These are phyloP conservation scores for Clitopilus hobsonii DNA, from an alignment of 768 basidiomycete species.

Conservation along the genomic window DNA sequence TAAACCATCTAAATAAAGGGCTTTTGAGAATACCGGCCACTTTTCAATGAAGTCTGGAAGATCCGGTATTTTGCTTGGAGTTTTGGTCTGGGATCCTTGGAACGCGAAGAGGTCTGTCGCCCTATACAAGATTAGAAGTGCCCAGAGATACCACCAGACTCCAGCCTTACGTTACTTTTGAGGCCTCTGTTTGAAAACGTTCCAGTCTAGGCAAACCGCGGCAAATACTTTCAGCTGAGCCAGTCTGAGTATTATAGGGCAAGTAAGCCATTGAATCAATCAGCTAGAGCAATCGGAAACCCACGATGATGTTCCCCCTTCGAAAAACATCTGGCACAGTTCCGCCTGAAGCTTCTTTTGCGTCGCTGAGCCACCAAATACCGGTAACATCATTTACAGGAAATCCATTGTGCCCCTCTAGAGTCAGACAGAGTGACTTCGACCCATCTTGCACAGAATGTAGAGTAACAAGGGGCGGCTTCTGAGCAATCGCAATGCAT, in stretches of 20 bases:
- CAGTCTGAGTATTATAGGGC: constrained; percentile 58
- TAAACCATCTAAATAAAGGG: constrained; percentile 21
- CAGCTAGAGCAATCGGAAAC: constrained; percentile 18
- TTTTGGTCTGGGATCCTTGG: constrained; percentile 58
- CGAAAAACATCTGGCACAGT: constrained; percentile 75
- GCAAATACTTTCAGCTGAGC: constrained; percentile 70
- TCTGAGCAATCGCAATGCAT: constrained; percentile 65
- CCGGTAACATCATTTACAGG: constrained; percentile 31
- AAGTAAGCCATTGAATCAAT: no score
- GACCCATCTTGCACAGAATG: constrained; percentile 79
- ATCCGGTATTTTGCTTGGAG: constrained; percentile 34
- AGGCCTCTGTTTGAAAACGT: constrained; percentile 59
- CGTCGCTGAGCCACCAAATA: constrained; percentile 73
- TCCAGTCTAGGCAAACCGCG: constrained; percentile 70
- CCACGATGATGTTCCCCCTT: constrained; percentile 59
- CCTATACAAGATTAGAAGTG: constrained; percentile 31
- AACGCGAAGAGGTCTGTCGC: constrained; percentile 80
- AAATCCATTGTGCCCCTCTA: constrained; percentile 19
- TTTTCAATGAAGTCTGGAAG: constrained; percentile 52
- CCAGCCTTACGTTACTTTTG: constrained; percentile 56
- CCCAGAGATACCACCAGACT: constrained; percentile 3
- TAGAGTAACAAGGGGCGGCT: constrained; percentile 63
- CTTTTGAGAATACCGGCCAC: constrained; percentile 66
- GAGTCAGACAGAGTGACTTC: constrained; percentile 41
- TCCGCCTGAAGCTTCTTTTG: constrained; percentile 31